Conservation (phyloP, 2,329 filamentous ascomycete species). For the Fusarium drepaniforme region DNA sequence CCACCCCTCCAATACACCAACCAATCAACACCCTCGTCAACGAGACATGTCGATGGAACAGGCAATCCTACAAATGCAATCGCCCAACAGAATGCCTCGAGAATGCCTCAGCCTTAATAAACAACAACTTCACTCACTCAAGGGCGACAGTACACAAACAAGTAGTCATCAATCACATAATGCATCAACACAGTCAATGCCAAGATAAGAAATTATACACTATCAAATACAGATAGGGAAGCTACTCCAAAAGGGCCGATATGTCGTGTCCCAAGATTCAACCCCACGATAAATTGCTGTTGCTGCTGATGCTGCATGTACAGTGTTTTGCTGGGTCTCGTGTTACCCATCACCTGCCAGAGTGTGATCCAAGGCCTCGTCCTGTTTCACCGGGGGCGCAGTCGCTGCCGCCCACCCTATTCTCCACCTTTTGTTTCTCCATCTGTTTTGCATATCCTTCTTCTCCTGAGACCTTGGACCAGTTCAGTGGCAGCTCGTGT, state of each 20-base stretch:
- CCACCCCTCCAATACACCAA: neutral
- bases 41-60: conserved; percentile 21
- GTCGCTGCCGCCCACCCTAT: conserved; percentile 27
- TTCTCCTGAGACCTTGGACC: conserved; percentile 36
- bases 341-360: conserved; percentile 41
- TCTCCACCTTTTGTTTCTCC: conserved; percentile 17
- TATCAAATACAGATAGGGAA: conserved; percentile 51
- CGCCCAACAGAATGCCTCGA: neutral
- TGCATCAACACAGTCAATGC: conserved; percentile 17
- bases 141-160: neutral
- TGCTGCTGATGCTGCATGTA: conserved; percentile 32
- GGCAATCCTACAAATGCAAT: conserved; percentile 27
- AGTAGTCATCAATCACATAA: neutral
- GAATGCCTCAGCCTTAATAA: neutral
- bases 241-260: conserved; percentile 44
- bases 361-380: conserved; percentile 42
- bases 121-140: neutral
- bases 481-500: conserved; percentile 29
- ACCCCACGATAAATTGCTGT: conserved; percentile 33
- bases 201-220: conserved; percentile 52
- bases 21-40: conserved; percentile 19
- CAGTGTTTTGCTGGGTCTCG: conserved; percentile 37
- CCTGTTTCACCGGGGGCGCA: conserved; percentile 28
- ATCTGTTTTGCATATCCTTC: conserved; percentile 15
- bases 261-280: conserved; percentile 39